Base-by-base conservation (phyloP, 108 stramenopile genomes). In the Cyclotella sp. region DNA sequence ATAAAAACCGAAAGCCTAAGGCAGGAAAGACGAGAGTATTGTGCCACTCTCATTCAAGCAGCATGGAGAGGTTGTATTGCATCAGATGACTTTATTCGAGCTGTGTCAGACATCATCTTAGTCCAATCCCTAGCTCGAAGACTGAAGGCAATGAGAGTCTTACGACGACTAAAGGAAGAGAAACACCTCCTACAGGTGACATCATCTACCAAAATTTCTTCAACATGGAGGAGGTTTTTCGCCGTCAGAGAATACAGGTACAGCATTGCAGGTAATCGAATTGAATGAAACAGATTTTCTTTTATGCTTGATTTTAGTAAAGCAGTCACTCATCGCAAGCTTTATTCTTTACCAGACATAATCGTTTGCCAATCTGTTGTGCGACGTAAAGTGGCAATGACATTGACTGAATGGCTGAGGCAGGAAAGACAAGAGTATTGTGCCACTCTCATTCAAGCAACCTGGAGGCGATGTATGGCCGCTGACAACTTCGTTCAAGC, bases 31-130 rank as follows among this genome's bases (percentile, higher is more conserved):
- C 55, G 24, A 14, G 55, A 21, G 55, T 24, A 16, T 27, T 58
- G 26, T 27, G 55, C 55, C 26, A 58, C 55, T 21, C 16, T 58
- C 12, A 58, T 58, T 21, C 55, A 58, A 28, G 55, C 55, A 24
- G 55, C 24, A 1, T 58, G 55, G 55, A 58, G 55, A 9, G 55
- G 47, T 16, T 49, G 47, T 16, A 9, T 49, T 16, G 47, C 47
- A 9, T 49, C 47, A 3, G 18, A n/a, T 49, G 15, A 49, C 47
- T 49, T 49, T 9, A 49, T 49, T n/a, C 47, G 9, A 49, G n/a
- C 47, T 49, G 18, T 49, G 15, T 49, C 47, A 1, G 47, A 49
- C n/a, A n/a, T 49, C 9, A 49, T 49, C n/a, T 16, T 49, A n/a
- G 47, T 49, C n/a, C 47, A 49, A 49, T 49, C 47, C 2, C 15